A percentile compares a stretch with the other conserved stretches of the same genome.
phyloP scores from a whole-genome alignment of 2,329 filamentous ascomycete genomes.

The Cryphonectria naterciae region DNA sequence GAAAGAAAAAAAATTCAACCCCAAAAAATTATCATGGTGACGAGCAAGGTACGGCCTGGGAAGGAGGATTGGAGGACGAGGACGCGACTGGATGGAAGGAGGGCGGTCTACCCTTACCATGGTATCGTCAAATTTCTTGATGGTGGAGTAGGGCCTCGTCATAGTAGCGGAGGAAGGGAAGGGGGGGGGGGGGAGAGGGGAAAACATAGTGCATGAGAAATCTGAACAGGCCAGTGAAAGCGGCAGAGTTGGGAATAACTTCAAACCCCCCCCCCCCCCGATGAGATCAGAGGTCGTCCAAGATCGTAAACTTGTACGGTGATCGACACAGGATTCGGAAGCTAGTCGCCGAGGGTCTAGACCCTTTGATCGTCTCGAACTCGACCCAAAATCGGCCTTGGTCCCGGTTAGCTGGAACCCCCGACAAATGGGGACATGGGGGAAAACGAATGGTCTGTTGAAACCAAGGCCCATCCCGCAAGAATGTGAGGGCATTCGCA shows the following conservation, averaged over 20 bases:
- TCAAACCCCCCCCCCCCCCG: background rate
- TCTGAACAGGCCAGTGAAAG: background rate
- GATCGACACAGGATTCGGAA: slow-evolving; percentile 4
- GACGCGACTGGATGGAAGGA: background rate
- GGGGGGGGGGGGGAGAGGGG: no score
- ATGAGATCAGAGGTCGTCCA: background rate
- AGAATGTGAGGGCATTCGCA: slow-evolving; percentile 19
- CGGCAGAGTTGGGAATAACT: slow-evolving; percentile 4
- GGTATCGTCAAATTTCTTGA: background rate
- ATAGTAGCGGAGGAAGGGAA: background rate
- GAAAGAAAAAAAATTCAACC: no score
- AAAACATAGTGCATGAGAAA: background rate
- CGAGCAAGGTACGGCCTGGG: background rate
- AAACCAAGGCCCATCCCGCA: slow-evolving; percentile 3
- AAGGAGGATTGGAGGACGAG: background rate
- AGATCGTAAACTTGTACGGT: background rate
- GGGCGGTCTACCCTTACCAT: slow-evolving; percentile 2
- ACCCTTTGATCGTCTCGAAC: background rate
- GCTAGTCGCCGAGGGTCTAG: background rate
- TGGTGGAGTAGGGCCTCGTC: background rate
- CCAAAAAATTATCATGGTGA: background rate
- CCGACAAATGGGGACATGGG: background rate
- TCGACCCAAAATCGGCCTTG: background rate
- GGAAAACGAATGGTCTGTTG: background rate
- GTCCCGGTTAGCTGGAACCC: background rate